These are phyloP conservation scores for Solanum gandarillasii DNA, from an alignment of 257 asterid species.

Conservation along the genomic window DNA sequence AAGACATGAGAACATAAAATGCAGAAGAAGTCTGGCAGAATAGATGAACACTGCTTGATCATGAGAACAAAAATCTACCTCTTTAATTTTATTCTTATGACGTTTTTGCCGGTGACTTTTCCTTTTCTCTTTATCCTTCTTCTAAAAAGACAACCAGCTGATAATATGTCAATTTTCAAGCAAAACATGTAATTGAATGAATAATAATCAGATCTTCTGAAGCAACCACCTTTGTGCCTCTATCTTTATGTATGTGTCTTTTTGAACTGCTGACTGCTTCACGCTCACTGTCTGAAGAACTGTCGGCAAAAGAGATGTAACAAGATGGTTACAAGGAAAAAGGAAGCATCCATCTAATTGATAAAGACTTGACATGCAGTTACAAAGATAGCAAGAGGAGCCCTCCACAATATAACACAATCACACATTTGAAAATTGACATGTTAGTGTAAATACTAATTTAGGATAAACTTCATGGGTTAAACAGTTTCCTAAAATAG, in stretches of 20 bases:
- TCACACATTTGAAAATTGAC: background rate
- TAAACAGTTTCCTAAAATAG: background rate
- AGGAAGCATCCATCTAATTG: background rate
- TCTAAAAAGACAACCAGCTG: conserved; percentile 35
- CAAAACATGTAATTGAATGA: background rate
- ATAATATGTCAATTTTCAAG: background rate
- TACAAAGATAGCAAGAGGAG: background rate
- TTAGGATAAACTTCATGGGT: background rate
- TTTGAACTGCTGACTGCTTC: conserved; percentile 47
- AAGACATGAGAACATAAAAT: background rate
- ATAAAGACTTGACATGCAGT: background rate
- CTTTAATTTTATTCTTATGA: conserved; percentile 57
- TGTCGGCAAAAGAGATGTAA: conserved; percentile 5
- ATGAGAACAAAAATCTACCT: conserved; percentile 42
- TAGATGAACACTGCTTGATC: background rate
- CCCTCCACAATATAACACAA: background rate
- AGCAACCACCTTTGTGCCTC: conserved; percentile 50
- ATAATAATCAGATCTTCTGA: background rate
- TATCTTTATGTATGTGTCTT: conserved; percentile 57
- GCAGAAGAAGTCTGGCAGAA: background rate
- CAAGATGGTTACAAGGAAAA: background rate
- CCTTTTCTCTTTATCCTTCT: conserved; percentile 62
- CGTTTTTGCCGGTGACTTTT: conserved; percentile 53
- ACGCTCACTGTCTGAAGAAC: conserved; percentile 64
- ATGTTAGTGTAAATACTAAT: background rate